phyloP scores from a whole-genome alignment of 2,329 filamentous ascomycete genomes.

The Beauveria bassiana region DNA sequence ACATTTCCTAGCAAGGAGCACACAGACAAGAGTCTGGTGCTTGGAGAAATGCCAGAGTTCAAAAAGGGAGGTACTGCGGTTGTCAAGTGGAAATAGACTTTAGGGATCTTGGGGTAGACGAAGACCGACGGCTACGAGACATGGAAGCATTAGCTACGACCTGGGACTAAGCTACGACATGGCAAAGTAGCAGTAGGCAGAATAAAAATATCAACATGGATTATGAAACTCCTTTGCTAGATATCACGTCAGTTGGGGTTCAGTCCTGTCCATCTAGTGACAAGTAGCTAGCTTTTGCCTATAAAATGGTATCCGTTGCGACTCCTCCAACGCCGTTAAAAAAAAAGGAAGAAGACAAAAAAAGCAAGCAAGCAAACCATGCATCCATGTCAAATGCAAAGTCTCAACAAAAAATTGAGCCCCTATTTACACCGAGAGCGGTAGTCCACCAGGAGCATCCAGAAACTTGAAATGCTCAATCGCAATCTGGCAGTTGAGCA shows the following conservation, averaged over 20 bases:
- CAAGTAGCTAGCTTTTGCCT: background rate
- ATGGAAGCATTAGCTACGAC: background rate
- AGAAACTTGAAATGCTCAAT: slow-evolving; percentile 70
- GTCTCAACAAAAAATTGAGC: background rate
- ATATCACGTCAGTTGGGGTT: background rate
- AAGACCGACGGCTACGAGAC: background rate
- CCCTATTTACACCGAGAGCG: background rate
- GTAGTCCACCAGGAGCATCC: slow-evolving; percentile 37
- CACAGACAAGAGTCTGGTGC: slow-evolving; percentile 52
- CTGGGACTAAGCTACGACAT: too few relatives aligned
- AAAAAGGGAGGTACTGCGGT: slow-evolving; percentile 58
- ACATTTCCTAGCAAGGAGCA: slow-evolving; percentile 80
- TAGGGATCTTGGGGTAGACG: background rate
- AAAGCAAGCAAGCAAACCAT: background rate
- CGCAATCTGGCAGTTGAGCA: slow-evolving; percentile 84
- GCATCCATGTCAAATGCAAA: background rate
- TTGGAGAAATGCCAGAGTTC: slow-evolving; percentile 57
- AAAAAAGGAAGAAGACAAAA: background rate
- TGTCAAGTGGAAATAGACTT: slow-evolving; percentile 47
- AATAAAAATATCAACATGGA: background rate
- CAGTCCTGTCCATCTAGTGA: background rate
- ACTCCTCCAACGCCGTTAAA: background rate
- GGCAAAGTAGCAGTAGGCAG: background rate
- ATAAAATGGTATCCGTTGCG: slow-evolving; percentile 7
- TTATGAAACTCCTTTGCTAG: background rate